These are phyloP conservation scores for Hypsizygus marmoreus DNA, from an alignment of 768 basidiomycete genomes.

Conservation along the genomic window DNA sequence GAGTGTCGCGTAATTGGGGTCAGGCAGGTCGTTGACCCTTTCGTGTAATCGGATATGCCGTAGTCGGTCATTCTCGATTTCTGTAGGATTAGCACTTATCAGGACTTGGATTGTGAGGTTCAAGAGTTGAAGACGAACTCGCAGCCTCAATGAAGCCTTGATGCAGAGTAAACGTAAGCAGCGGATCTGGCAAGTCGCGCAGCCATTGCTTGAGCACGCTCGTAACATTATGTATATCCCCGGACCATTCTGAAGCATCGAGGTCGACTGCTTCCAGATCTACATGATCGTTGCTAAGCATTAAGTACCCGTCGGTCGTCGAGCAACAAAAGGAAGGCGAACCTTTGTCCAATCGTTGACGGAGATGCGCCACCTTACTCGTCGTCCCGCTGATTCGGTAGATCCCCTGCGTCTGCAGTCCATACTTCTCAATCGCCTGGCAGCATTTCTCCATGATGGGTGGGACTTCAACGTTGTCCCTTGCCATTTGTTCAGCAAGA, in stretches of 20 bases:
- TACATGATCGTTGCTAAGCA: conserved; percentile 16
- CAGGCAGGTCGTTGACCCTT: conserved; percentile 95
- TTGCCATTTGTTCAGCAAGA: conserved; percentile 88
- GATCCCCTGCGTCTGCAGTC: conserved; percentile 82
- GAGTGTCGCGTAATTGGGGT: conserved; percentile 97
- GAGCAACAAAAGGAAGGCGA: conserved; percentile 9
- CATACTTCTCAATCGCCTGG: conserved; percentile 88
- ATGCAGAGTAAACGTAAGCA: conserved; percentile 82
- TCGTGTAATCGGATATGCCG: conserved; percentile 96
- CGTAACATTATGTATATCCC: conserved; percentile 96
- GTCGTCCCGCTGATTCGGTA: conserved; percentile 93
- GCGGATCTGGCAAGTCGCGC: conserved; percentile 91
- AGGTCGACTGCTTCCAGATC: conserved; percentile 89
- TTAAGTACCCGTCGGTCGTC: not conserved
- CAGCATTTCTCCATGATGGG: conserved; percentile 86
- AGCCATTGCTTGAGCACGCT: conserved; percentile 95
- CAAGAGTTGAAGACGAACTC: conserved; percentile 53
- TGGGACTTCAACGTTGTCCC: conserved; percentile 91
- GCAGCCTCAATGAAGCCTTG: conserved; percentile 95
- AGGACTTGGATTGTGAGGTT: conserved; percentile 3
- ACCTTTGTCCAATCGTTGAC: conserved; percentile 87
- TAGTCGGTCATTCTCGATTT: conserved; percentile 91
- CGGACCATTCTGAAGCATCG: conserved; percentile 85
- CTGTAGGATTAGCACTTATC: conserved; percentile 35
- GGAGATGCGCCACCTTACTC: conserved; percentile 81